These are phyloP conservation scores for Sugiyamaella lignohabitans DNA, from an alignment of 805 yeast species.

Conservation along the genomic window DNA sequence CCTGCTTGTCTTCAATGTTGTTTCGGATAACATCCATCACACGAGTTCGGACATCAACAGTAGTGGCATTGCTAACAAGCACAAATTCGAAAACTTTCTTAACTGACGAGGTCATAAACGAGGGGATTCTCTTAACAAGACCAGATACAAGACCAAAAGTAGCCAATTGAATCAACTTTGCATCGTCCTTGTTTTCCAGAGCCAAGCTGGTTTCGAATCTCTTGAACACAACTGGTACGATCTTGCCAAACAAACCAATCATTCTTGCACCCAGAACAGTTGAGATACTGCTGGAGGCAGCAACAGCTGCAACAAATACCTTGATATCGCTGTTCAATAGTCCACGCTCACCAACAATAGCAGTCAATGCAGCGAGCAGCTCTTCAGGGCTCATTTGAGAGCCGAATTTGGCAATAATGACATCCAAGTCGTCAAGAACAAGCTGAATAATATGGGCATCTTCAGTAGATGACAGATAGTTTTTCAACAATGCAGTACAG, in stretches of 20 bases:
- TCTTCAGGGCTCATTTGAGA: slow-evolving; percentile 35
- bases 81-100: slow-evolving; percentile 54
- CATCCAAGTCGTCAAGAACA: slow-evolving; percentile 60
- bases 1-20: slow-evolving; percentile 58
- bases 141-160: slow-evolving; percentile 66
- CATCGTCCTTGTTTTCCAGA: slow-evolving; percentile 22
- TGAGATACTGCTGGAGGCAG: slow-evolving; percentile 63
- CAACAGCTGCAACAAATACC: slow-evolving; percentile 63
- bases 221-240: slow-evolving; percentile 65
- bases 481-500: slow-evolving; percentile 13
- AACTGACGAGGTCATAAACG: slow-evolving; percentile 67
- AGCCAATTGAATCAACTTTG: slow-evolving; percentile 56
- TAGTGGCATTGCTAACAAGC: slow-evolving; percentile 27
- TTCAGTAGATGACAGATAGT: slow-evolving; percentile 15
- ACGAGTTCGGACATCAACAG: slow-evolving; percentile 46
- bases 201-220: slow-evolving; percentile 44
- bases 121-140: slow-evolving; percentile 75
- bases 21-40: slow-evolving; percentile 52
- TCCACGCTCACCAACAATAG: slow-evolving; percentile 48
- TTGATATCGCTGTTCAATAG: slow-evolving; percentile 52
- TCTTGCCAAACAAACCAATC: slow-evolving; percentile 77
- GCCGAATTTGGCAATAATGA: slow-evolving; percentile 59
- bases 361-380: slow-evolving; percentile 43
- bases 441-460: slow-evolving; percentile 53
- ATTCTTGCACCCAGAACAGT: slow-evolving; percentile 76